Percentiles rank a stretch among this genome's conserved stretches.
Evolutionary conservation across 129 eudicot genomes (phyloP).

Genomic region (Kitagawia praeruptora): DNA sequence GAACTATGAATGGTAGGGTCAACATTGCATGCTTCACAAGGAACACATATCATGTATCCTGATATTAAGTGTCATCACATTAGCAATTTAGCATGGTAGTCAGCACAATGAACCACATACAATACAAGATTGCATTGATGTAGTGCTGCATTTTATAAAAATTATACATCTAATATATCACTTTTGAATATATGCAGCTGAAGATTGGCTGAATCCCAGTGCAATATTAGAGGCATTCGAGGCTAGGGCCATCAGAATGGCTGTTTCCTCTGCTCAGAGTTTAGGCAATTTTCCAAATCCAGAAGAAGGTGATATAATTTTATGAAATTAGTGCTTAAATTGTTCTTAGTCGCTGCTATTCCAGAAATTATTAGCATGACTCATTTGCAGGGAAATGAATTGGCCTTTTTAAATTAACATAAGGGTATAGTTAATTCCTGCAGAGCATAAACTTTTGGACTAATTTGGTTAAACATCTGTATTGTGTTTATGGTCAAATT

Average conservation of each 20-base stretch:
- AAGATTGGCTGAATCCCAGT: slow-evolving; percentile 67
- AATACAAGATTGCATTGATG: neutral
- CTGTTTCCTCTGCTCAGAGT: slow-evolving; percentile 50
- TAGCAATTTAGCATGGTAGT: neutral
- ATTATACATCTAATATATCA: neutral
- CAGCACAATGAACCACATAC: neutral
- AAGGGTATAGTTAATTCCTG: neutral
- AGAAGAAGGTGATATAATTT: slow-evolving; percentile 61
- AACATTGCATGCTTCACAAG: neutral
- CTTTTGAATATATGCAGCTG: slow-evolving; percentile 41
- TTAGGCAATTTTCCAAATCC: slow-evolving; percentile 68
- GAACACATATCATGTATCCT: neutral
- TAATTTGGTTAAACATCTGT: neutral
- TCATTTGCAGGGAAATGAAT: neutral
- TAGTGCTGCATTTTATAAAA: neutral
- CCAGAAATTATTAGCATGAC: neutral
- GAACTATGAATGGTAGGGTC: neutral
- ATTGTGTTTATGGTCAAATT: neutral
- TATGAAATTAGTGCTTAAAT: neutral
- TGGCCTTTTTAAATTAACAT: neutral
- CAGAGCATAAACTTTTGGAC: neutral
- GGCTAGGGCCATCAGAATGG: slow-evolving; percentile 87
- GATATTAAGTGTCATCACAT: neutral
- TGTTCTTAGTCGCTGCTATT: neutral
- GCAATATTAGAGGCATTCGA: slow-evolving; percentile 78